These are phyloP conservation scores for Zygosaccharomyces siamensis DNA, from an alignment of 805 yeast genomes.

Conservation along the genomic window DNA sequence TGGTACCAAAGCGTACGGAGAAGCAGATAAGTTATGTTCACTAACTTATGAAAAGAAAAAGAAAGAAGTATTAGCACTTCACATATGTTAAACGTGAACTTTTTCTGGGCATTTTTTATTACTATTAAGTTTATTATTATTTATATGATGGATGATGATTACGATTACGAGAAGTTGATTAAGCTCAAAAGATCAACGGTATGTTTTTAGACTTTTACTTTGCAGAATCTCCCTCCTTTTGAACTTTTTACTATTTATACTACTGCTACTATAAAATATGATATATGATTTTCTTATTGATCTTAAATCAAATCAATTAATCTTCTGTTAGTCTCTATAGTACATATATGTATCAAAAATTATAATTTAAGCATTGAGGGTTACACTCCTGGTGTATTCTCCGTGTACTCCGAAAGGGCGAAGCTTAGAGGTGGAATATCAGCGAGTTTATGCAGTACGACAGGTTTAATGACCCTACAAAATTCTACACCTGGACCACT, in stretches of 20 bases:
- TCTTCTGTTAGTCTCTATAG: background rate
- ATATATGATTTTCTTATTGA: background rate
- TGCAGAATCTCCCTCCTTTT: background rate
- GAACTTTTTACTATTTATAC: background rate
- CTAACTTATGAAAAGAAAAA: background rate
- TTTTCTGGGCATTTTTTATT: too few relatives aligned
- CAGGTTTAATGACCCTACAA: slow-evolving; percentile 29
- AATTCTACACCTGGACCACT: slow-evolving; percentile 26
- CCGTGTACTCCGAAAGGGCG: slow-evolving; percentile 32
- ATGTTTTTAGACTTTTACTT: background rate
- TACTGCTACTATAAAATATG: background rate
- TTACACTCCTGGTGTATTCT: slow-evolving; percentile 26
- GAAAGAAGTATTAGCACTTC: too few relatives aligned
- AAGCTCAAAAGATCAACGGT: background rate
- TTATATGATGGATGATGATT: slow-evolving; percentile 1
- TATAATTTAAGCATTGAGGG: background rate
- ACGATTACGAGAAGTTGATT: slow-evolving; percentile 1
- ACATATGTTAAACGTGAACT: too few relatives aligned
- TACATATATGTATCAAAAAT: background rate
- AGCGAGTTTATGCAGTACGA: slow-evolving; percentile 29
- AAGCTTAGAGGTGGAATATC: slow-evolving; percentile 32
- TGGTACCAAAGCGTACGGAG: background rate
- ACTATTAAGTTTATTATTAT: background rate
- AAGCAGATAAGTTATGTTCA: background rate
- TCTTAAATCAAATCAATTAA: background rate